Evolutionary conservation across 202 grass and related monocot species (phyloP), one percentile per base, ranked within the genome.

Genomic region (Musa balbisiana): DNA sequence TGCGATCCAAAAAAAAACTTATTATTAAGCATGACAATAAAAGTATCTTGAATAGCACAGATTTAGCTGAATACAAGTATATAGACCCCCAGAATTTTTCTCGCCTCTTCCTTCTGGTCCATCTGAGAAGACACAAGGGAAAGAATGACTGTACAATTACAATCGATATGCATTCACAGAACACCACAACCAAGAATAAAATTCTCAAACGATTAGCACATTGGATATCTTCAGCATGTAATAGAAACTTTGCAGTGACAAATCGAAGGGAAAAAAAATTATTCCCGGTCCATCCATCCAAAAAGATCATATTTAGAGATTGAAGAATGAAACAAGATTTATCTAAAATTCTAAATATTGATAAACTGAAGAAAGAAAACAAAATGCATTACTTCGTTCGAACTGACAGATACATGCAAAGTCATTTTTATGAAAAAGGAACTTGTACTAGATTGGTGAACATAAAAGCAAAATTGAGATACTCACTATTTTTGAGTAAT

Each of bases 401-500:
- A 43, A 43, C 5, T 43, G 33, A 43, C 33, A 43, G 33, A 8
- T 43, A 43, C 2, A 43, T 43, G 33, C 4, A n/a, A n/a, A 43
- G 33, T 43, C 33, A 43, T 43, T 43, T 43, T 43, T 43, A 43
- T 43, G 33, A 8, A 43, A 43, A 43, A 22, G 8, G 49, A 75
- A 64, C 23, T 29, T 68, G 21, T 74, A 29, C 1, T 55, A 77
- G 73, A 33, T 66, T 72, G 55, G 64, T 33, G 52, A 51, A 22
- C 49, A 26, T 51, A 58, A 3, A n/a, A 64, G 17, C 22, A 3
- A 60, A 2, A 19, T 8, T 51, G 6, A 73, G 10, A 24, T 2
- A 62, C 74, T 62, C 58, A 98, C 94, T 76, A 85, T 86, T 66
- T 58, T 65, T 24, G 85, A 63, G 87, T 79, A 82, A 76, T 91